Conservation (phyloP, 2,329 filamentous ascomycete genomes). For the Venturia carpophila region DNA sequence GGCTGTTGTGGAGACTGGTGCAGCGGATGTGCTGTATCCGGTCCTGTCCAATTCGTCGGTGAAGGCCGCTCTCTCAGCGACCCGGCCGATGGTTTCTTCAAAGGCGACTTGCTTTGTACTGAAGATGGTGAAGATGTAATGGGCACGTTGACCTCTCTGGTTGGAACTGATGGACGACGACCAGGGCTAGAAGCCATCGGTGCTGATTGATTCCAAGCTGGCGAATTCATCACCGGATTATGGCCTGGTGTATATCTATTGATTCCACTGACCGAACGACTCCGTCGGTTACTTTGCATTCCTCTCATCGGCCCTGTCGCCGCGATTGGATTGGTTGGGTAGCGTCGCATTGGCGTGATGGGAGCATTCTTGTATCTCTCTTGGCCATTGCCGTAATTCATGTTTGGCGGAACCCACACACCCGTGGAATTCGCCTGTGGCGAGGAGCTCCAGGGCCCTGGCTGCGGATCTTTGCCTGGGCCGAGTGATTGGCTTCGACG, state of each 20-base stretch:
- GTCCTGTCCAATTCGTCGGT: constrained; percentile 8
- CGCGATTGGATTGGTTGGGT: not conserved
- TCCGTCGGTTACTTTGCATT: constrained; percentile 4
- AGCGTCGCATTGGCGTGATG: constrained; percentile 7
- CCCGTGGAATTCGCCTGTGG: not conserved
- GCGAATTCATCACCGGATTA: not conserved
- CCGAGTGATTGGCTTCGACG: constrained; percentile 9
- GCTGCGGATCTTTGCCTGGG: not conserved
- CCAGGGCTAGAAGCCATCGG: not conserved
- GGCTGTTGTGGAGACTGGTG: constrained; percentile 6
- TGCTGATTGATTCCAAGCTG: not conserved
- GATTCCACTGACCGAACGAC: not conserved
- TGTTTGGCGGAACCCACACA: not conserved
- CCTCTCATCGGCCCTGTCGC: not conserved
- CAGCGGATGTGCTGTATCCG: constrained; percentile 10
- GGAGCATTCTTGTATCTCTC: constrained; percentile 1
- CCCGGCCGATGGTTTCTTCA: not conserved
- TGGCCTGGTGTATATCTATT: not conserved
- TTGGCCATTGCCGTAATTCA: not conserved
- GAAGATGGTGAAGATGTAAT: not conserved
- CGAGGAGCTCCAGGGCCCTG: not conserved
- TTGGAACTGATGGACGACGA: not conserved
- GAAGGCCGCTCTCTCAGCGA: constrained; percentile 14
- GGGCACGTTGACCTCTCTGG: not conserved
- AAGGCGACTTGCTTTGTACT: not conserved